phyloP scores from a whole-genome alignment of 108 stramenopile species.

The Pelagomonas calceolata region DNA sequence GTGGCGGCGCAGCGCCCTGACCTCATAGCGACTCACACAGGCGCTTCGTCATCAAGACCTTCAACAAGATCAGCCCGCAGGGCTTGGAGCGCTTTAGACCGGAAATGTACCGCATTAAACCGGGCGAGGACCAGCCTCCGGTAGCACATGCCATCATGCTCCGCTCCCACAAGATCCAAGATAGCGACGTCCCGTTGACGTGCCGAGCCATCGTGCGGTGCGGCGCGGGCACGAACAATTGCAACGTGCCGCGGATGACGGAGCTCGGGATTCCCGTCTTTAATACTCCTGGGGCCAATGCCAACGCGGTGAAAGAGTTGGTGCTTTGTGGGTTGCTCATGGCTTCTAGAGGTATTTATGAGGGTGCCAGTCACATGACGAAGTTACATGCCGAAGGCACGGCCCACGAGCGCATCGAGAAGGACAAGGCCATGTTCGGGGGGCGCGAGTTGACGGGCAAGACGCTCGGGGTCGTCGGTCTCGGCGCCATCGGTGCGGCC shows the following conservation, averaged over 20 bases:
- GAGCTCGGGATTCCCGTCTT: conserved; percentile 89
- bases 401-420: conserved; percentile 72
- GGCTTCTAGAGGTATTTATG: conserved; percentile 60
- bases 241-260: conserved; percentile 77
- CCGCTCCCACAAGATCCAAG: conserved; percentile 72
- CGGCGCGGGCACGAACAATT: conserved; percentile 88
- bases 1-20: no score
- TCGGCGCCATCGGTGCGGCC: conserved; percentile 82
- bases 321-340: conserved; percentile 74
- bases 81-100: conserved; percentile 5
- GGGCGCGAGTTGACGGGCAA: conserved; percentile 81
- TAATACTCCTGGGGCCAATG: conserved; percentile 93
- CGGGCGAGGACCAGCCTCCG: conserved; percentile 19
- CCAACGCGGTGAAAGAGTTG: conserved; percentile 85
- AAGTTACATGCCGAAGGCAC: conserved; percentile 63
- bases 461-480: conserved; percentile 82
- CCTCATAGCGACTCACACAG: no score
- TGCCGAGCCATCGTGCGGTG: conserved; percentile 82
- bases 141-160: conserved; percentile 69
- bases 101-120: conserved; percentile 3
- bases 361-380: conserved; percentile 53
- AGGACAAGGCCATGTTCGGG: conserved; percentile 83
- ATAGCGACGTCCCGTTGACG: conserved; percentile 63
- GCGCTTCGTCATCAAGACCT: conserved; percentile 69
- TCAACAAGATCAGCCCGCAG: conserved; percentile 76